Conservation (phyloP, 306 rosid genomes). For the Prunus persica region DNA sequence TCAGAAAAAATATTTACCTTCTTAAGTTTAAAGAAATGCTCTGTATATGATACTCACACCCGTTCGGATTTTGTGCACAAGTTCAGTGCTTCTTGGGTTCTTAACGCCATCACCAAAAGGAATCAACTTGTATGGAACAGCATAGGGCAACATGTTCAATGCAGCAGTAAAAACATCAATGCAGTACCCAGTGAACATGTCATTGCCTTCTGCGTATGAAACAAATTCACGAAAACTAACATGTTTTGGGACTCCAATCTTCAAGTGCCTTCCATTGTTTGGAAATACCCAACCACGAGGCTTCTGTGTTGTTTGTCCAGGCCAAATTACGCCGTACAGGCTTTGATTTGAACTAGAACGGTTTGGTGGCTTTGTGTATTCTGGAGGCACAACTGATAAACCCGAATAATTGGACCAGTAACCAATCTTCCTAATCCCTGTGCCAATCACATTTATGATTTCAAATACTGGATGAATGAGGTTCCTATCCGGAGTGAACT, state of each 20-base stretch:
- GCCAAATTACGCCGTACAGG: conserved; percentile 66
- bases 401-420: conserved; percentile 97
- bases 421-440: conserved; percentile 66
- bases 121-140: conserved; percentile 66
- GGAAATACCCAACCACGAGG: conserved; percentile 99
- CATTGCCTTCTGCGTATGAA: conserved; percentile 47
- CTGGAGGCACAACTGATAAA: conserved; percentile 59
- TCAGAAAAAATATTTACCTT: conserved; percentile 26
- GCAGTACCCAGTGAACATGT: conserved; percentile 75
- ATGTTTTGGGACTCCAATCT: conserved; percentile 67
- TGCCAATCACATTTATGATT: conserved; percentile 71
- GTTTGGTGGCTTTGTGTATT: conserved; percentile 55
- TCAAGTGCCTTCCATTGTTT: conserved; percentile 71
- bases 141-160: conserved; percentile 72
- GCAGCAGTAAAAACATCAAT: conserved; percentile 87
- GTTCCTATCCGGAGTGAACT: conserved; percentile 50
- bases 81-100: conserved; percentile 63
- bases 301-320: conserved; percentile 57
- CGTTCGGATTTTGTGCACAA: conserved; percentile 53
- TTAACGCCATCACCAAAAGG: conserved; percentile 62
- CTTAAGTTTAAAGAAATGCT: conserved; percentile 8
- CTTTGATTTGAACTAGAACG: conserved; percentile 40
- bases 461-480: conserved; percentile 74
- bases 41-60: conserved; percentile 59
- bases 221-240: conserved; percentile 63